Evolutionary conservation across 768 basidiomycete species (phyloP), one percentile per base, ranked within the genome.

Genomic region (Tulasnella sp.): DNA sequence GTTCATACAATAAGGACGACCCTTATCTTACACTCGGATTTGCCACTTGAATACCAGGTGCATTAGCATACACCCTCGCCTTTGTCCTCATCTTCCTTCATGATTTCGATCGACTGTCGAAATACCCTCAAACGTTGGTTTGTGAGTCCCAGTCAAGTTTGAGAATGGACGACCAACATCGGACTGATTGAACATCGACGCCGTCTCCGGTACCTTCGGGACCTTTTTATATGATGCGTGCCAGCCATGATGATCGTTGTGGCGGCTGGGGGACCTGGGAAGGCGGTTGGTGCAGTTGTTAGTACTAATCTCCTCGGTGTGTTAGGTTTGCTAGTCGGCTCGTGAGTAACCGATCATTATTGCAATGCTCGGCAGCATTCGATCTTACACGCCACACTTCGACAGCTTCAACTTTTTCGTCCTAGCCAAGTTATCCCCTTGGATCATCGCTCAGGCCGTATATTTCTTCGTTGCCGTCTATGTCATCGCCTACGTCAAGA

Each of bases 391-490:
- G 14, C 34, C 27, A 7, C 2, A 25, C 19, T 15, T n/a, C n/a
- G n/a, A n/a, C 21, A 57, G 63, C 6, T 35, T 60, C 1, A 56
- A 55, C 59, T 70, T 68, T 58, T 54, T 65, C 4, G 65, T 69
- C 14, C 61, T 69, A 1, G 67, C 68, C 19, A 63, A 69, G 29
- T 60, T 69, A 12, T 58, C 49, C 15, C 41, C 41, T 46, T 62
- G 61, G 25, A 64, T 61, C 17, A 65, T 68, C 39, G 66, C 66
- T 1, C 68, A 69, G 45, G 68, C 62, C 15, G 62, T 69, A 41
- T 60, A 68, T 2, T 67, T 68, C 37, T 64, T 61, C 15, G 19
- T 64, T 27, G 49, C 68, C 31, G 61, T 69, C n/a, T 69, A 67
- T 43, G 15, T 65, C 17, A 43, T 68, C 29, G 65, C 66, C 7